phyloP scores from a whole-genome alignment of 1,284 basidiomycete genomes.

The Apiotrichum brassicae region DNA sequence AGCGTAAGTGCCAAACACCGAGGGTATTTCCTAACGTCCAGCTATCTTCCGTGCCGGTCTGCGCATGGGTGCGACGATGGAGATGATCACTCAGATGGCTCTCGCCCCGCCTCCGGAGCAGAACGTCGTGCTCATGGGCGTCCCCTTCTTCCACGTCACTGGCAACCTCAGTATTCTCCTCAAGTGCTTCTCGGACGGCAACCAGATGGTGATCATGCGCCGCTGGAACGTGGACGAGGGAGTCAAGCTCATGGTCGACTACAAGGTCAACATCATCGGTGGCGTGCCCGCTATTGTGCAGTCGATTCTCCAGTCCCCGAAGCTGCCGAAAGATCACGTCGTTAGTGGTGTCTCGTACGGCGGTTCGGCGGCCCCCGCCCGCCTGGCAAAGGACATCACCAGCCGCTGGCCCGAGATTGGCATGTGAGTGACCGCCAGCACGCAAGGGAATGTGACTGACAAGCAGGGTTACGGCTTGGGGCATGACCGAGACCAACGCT shows the following conservation, averaged over 20 bases:
- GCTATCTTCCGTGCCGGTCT: constrained; percentile 23
- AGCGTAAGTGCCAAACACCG: constrained; percentile 16
- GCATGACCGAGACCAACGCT: constrained; percentile 43
- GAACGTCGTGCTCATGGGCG: constrained; percentile 21
- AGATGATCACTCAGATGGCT: constrained; percentile 24
- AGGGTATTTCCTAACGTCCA: not conserved
- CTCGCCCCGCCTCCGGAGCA: constrained; percentile 1
- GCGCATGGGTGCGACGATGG: constrained; percentile 25
- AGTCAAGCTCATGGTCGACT: constrained; percentile 23
- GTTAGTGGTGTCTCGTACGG: constrained; percentile 22
- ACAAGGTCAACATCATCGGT: constrained; percentile 35
- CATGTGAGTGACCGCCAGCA: not conserved
- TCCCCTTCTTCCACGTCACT: constrained; percentile 43
- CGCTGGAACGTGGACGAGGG: constrained; percentile 35
- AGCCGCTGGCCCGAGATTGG: constrained; percentile 27
- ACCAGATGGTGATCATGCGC: constrained; percentile 34
- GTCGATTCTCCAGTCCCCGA: constrained; percentile 27
- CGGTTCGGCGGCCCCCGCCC: constrained; percentile 33
- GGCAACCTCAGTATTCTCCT: constrained; percentile 37
- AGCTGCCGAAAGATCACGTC: constrained; percentile 20
- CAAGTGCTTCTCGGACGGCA: constrained; percentile 30
- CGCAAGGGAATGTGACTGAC: not conserved
- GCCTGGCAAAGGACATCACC: constrained; percentile 29
- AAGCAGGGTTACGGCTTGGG: constrained; percentile 16
- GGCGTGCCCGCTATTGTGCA: constrained; percentile 39